These are phyloP conservation scores for Backusella circina DNA, from an alignment of 192 early-diverging fungal species.

Conservation along the genomic window DNA sequence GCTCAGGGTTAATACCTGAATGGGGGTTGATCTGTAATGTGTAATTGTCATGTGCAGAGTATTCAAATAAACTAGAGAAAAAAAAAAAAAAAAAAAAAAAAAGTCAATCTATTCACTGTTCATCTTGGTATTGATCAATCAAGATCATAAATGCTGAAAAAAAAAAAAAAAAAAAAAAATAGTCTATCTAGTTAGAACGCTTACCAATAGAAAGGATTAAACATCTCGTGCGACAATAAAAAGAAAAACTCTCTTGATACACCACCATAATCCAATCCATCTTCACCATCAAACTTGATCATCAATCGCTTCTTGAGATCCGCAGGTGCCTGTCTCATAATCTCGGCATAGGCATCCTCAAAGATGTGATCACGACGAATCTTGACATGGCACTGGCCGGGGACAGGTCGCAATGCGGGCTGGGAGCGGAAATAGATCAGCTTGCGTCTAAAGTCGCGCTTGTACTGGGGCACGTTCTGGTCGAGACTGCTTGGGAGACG, in stretches of 20 bases:
- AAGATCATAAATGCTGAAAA: too few species aligned
- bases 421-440: constrained; percentile 96
- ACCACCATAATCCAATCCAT: constrained; percentile 98
- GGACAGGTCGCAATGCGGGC: constrained; percentile 82
- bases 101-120: too few species aligned
- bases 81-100: too few species aligned
- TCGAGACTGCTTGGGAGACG: constrained; percentile 80
- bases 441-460: constrained; percentile 97
- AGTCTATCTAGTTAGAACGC: too few species aligned
- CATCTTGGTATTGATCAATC: too few species aligned
- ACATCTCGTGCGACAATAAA: constrained; percentile 97
- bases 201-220: constrained; percentile 76
- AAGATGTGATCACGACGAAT: constrained; percentile 87
- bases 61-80: constrained; percentile 93
- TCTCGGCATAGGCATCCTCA: constrained; percentile 93
- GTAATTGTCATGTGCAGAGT: constrained; percentile 97
- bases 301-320: constrained; percentile 96
- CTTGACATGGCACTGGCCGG: constrained; percentile 92
- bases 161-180: too few species aligned
- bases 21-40: constrained; percentile 98
- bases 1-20: constrained; percentile 93
- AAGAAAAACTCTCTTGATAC: constrained; percentile 98
- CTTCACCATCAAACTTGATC: constrained; percentile 99
- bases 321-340: constrained; percentile 87
- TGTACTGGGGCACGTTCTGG: constrained; percentile 96